Base-by-base conservation (phyloP, 768 basidiomycete genomes). In the Leccinum longicurvipes region DNA sequence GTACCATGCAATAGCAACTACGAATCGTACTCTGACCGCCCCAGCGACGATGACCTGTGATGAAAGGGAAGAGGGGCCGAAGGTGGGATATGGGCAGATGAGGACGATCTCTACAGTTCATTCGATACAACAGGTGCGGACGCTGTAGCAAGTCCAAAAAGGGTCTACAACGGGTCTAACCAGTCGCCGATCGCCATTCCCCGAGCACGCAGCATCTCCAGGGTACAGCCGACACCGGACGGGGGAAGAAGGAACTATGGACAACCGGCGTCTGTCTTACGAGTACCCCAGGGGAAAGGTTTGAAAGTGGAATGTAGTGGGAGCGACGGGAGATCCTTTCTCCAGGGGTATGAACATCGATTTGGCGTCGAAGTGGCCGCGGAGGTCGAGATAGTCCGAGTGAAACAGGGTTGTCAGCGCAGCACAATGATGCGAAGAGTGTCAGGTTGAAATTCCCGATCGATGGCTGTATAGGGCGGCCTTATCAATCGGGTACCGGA, bases 401-500 rank as follows among this genome's bases (percentile, higher is more conserved):
- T 31, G 44, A 55, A 42, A 47, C 24, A 39, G 36, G 31, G 25
- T 42, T 6, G 17, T 32, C 27, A 17, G 27, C 21, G 11, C n/a
- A 41, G 39, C 11, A 19, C 19, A 19, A 19, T 11, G 36, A 54
- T 27, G n/a, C 49, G 29, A 25, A 42, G 11, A 36, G 34, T 17
- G 29, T 54, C 56, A 29, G 15, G 29, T 34, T 31, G 42, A 12
- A 55, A 55, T 41, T 12, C 14, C n/a, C 19, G 54, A 27, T 56
- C 42, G 19, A 36, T 34, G 25, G 32, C 17, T 15, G 53, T 9
- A n/a, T 17, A 8, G 8, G 17, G n/a, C 10, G 27, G 27, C n/a
- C 28, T 36, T 53, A 29, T 54, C 6, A n/a, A 11, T 31, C 39
- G 36, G 7, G 6, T 44, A 21, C 6, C 19, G 28, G 25, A 47